Conservation (phyloP, 1,284 basidiomycete genomes). For the Schizophyllum amplum region DNA sequence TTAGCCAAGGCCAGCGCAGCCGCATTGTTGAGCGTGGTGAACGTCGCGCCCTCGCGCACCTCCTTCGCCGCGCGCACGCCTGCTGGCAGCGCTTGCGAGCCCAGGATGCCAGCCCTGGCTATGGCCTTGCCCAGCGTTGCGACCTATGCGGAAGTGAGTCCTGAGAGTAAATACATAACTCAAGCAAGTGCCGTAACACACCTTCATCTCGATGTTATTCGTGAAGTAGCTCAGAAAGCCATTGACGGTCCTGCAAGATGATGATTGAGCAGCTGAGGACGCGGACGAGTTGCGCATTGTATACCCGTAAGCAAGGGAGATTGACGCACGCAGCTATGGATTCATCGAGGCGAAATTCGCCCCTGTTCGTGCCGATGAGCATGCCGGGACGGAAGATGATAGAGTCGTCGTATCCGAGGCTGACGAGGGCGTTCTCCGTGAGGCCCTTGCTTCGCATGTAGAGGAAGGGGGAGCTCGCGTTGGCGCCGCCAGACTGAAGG, state of each 20-base stretch:
- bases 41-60: slow-evolving; percentile 25
- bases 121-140: slow-evolving; percentile 34
- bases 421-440: slow-evolving; percentile 62
- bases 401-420: slow-evolving; percentile 57
- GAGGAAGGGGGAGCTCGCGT: slow-evolving; percentile 39
- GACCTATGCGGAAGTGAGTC: slow-evolving; percentile 26
- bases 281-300: too few relatives aligned
- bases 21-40: slow-evolving; percentile 36
- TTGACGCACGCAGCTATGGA: background rate
- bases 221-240: slow-evolving; percentile 28
- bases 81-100: slow-evolving; percentile 31
- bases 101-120: slow-evolving; percentile 34
- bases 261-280: too few relatives aligned
- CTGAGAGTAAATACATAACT: background rate
- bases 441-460: slow-evolving; percentile 66
- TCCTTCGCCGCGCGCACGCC: slow-evolving; percentile 26
- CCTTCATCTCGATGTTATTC: slow-evolving; percentile 37
- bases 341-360: slow-evolving; percentile 33
- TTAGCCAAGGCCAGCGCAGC: slow-evolving; percentile 33
- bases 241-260: slow-evolving; percentile 25
- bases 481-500: slow-evolving; percentile 41
- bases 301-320: too few relatives aligned
- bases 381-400: slow-evolving; percentile 59
- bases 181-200: slow-evolving; percentile 15
- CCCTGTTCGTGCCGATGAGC: slow-evolving; percentile 35